phyloP scores from a whole-genome alignment of 2,329 filamentous ascomycete genomes.

The Aureobasidium musti region DNA sequence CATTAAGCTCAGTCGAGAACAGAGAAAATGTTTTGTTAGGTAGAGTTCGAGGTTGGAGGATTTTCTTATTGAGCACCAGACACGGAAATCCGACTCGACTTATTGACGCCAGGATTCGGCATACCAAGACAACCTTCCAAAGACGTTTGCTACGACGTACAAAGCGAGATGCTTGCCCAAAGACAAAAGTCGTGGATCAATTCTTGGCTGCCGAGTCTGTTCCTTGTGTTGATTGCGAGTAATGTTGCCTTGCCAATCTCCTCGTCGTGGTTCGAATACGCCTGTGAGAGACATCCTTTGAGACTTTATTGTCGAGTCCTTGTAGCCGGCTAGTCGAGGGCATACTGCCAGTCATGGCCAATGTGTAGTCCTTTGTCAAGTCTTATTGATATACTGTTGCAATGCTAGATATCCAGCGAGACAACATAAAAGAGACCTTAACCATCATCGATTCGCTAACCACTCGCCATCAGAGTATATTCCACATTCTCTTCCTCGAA shows the following conservation, averaged over 20 bases:
- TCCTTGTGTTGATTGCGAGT: conserved; percentile 2
- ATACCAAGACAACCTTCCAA: neutral
- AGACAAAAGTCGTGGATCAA: neutral
- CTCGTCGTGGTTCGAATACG: neutral
- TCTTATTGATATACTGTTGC: conserved; percentile 18
- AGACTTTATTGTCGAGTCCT: neutral
- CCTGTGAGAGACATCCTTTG: neutral
- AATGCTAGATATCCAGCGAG: neutral
- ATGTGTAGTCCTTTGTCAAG: neutral
- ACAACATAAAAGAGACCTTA: neutral
- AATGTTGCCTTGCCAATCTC: conserved; percentile 12
- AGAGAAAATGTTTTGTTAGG: too few species aligned
- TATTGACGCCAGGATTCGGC: neutral
- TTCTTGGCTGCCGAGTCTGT: neutral
- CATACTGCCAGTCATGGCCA: neutral
- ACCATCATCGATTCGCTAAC: neutral
- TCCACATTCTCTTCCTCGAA: neutral
- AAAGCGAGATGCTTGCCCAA: neutral
- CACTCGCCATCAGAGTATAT: conserved; percentile 3
- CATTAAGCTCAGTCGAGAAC: too few species aligned
- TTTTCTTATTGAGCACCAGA: too few species aligned
- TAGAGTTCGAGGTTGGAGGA: too few species aligned
- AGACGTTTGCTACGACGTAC: neutral
- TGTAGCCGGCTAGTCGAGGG: neutral
- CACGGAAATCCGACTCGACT: too few species aligned